Evolutionary conservation across 2,329 filamentous ascomycete genomes (phyloP), one percentile per base, ranked within the genome.

Genomic region (Dendryphion nanum): DNA sequence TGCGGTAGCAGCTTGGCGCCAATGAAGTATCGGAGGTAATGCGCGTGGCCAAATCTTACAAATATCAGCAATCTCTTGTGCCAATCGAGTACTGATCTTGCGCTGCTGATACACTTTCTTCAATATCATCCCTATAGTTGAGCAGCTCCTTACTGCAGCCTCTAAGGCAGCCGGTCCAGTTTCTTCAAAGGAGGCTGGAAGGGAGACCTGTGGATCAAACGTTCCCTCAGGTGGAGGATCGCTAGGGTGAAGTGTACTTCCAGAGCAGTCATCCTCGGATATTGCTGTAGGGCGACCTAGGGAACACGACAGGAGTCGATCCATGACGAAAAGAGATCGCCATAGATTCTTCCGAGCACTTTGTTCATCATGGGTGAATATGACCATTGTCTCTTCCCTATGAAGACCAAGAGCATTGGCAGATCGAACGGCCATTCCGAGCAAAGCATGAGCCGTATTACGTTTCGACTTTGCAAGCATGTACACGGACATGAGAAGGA

Each of bases 241-340:
- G 8, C 51, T 37, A 7, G 65, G 61, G 2, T 48, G 54, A 12
- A 68, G 55, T 6, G 71, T 68, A 23, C 73, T 70, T 2, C 72
- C 71, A 13, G 78, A 79, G 54, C 79, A 83, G 42, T 83, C 79
- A 14, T 79, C 75, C 43, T 83, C 77, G 4, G 74, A 73, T 33
- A 85, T 84, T 6, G 77, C 74, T 2, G 74, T 73, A 0, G 82
- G 82, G 7, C 80, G 73, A 4, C 82, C 82, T 2, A 86, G 65
- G 2, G 78, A 79, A 17, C 78, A 76, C 2, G 81, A 76, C 1
- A 85, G 67, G 35, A 85, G 79, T 13, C 78, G 72, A 51, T 86
- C 82, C 6, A 85, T 69, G 12, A 85, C 69, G 41, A 82, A 84
- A 1, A 86, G 61, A 8, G 78, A 81, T 39, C 76, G 75, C 82